phyloP scores from a whole-genome alignment of 805 yeast genomes.

The Tetrapisispora nanseiensis region DNA sequence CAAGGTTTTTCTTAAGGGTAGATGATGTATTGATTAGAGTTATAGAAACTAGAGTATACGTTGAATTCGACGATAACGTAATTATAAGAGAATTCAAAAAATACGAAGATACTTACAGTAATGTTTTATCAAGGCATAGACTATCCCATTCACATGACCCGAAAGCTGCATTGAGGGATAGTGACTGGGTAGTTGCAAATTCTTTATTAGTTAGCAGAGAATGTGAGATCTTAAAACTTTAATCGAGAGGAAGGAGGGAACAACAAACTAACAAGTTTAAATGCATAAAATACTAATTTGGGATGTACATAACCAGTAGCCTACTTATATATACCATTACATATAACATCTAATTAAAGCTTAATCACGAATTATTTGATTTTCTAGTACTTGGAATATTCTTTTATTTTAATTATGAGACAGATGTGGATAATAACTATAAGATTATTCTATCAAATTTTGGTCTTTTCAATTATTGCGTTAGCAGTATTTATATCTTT shows the following conservation, averaged over 20 bases:
- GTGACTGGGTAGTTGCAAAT: slow-evolving; percentile 71
- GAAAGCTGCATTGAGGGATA: slow-evolving; percentile 63
- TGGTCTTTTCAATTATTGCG: slow-evolving; percentile 14
- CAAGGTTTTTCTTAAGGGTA: slow-evolving; percentile 75
- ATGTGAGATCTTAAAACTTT: slow-evolving; percentile 26
- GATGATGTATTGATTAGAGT: slow-evolving; percentile 82
- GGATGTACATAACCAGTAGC: too few relatives aligned
- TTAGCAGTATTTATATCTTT: slow-evolving; percentile 34
- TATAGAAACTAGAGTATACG: slow-evolving; percentile 72
- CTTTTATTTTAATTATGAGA: too few relatives aligned
- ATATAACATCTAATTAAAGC: too few relatives aligned
- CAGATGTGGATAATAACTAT: too few relatives aligned
- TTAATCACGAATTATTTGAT: too few relatives aligned
- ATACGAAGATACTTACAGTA: slow-evolving; percentile 48
- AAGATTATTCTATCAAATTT: too few relatives aligned
- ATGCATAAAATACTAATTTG: too few relatives aligned
- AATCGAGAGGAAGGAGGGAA: background rate
- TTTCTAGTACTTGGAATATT: too few relatives aligned
- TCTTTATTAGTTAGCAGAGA: slow-evolving; percentile 38
- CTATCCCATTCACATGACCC: slow-evolving; percentile 53
- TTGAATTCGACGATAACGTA: slow-evolving; percentile 48
- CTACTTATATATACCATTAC: too few relatives aligned
- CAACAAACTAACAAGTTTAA: too few relatives aligned
- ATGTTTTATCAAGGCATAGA: slow-evolving; percentile 36
- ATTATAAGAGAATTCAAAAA: slow-evolving; percentile 71